A percentile compares a stretch with the other conserved stretches of the same genome.
Conservation (phyloP, 805 yeast genomes). For the Yarrowia divulgata region DNA sequence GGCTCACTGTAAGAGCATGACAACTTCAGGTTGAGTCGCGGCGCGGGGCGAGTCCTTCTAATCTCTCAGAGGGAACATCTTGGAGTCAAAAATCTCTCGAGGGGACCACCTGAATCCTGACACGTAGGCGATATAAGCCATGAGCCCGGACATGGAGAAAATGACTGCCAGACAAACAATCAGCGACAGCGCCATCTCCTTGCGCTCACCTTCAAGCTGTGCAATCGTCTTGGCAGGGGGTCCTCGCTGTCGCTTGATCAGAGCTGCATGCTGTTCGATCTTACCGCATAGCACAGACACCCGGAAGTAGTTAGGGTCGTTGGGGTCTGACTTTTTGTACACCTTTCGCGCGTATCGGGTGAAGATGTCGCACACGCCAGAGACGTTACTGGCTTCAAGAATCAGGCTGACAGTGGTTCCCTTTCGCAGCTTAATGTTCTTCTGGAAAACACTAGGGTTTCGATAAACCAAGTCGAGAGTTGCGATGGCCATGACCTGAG, state of each 20-base stretch:
- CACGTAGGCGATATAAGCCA: conserved; percentile 46
- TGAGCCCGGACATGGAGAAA: conserved; percentile 43
- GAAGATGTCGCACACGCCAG: conserved; percentile 79
- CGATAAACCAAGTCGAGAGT: conserved; percentile 85
- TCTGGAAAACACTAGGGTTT: conserved; percentile 73
- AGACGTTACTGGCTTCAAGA: conserved; percentile 72
- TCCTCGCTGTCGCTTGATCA: conserved; percentile 36
- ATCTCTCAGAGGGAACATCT: conserved; percentile 24
- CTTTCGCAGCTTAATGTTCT: conserved; percentile 85
- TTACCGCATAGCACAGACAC: conserved; percentile 87
- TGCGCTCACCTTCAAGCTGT: conserved; percentile 40
- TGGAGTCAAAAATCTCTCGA: conserved; percentile 35
- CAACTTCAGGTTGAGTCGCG: too few relatives aligned
- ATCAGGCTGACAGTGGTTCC: conserved; percentile 84
- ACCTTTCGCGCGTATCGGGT: conserved; percentile 74
- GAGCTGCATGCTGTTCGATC: conserved; percentile 81
- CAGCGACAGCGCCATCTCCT: conserved; percentile 43
- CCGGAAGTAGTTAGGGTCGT: conserved; percentile 84
- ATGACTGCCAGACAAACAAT: conserved; percentile 44
- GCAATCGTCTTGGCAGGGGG: conserved; percentile 38
- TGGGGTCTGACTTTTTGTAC: conserved; percentile 77
- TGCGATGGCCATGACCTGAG: conserved; percentile 99
- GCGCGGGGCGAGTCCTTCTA: neutral
- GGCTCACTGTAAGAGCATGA: too few relatives aligned
- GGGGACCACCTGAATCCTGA: conserved; percentile 43